Conservation (phyloP, 176 grass and related monocot genomes). For the Rhynchospora tenuis region DNA sequence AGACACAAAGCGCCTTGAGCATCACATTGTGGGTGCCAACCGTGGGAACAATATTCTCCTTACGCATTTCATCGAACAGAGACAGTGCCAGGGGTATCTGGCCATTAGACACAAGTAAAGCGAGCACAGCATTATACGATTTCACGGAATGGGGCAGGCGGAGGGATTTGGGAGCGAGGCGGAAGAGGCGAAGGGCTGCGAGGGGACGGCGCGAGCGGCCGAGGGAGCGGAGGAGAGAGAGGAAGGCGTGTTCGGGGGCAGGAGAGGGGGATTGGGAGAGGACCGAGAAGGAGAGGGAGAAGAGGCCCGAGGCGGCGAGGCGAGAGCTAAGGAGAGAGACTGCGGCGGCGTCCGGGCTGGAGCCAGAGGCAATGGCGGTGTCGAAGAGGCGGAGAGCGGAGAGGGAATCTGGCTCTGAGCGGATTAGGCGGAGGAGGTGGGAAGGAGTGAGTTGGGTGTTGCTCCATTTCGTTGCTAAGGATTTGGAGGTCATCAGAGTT, state of each 20-base stretch:
- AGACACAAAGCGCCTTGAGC: conserved; percentile 61
- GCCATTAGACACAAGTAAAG: conserved; percentile 52
- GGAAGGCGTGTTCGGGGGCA: conserved; percentile 44
- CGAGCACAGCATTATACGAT: conserved; percentile 68
- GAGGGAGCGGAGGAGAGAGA: conserved; percentile 61
- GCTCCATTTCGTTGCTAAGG: conserved; percentile 39
- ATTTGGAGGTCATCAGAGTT: conserved; percentile 19
- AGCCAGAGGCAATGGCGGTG: conserved; percentile 42
- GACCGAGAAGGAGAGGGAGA: conserved; percentile 48
- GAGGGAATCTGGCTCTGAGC: conserved; percentile 43
- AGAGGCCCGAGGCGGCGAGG: conserved; percentile 63
- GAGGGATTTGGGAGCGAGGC: conserved; percentile 42
- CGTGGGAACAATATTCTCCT: conserved; percentile 45
- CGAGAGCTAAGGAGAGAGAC: conserved; percentile 57
- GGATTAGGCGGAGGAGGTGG: conserved; percentile 54
- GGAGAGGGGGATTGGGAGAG: conserved; percentile 46
- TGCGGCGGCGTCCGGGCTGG: conserved; percentile 29
- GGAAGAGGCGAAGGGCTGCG: conserved; percentile 68
- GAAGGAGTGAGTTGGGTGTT: conserved; percentile 46
- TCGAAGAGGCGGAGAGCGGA: conserved; percentile 69
- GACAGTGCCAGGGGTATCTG: conserved; percentile 44
- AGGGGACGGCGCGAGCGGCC: conserved; percentile 53
- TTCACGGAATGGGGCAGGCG: conserved; percentile 47
- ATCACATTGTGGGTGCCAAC: conserved; percentile 73
- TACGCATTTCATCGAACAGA: conserved; percentile 71